Evolutionary conservation across 129 eudicot species (phyloP).

Genomic region (Gnaphalium uliginosum): DNA sequence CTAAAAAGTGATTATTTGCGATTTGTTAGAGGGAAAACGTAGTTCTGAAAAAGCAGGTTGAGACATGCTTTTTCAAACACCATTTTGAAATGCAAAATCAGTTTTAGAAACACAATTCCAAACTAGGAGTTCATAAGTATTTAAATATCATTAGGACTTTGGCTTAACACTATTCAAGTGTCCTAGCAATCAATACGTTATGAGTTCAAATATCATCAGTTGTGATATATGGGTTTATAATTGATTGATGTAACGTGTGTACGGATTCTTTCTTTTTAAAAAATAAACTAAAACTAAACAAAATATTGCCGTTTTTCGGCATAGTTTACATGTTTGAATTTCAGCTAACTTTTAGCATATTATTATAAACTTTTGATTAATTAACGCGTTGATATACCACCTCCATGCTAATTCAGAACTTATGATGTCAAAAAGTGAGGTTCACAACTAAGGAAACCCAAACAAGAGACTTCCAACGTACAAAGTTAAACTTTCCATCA

Average conservation of each 20-base stretch:
- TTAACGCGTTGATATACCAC: background rate
- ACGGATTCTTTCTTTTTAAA: no score
- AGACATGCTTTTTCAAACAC: no score
- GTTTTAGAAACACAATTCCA: no score
- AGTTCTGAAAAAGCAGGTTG: no score
- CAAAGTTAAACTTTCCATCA: constrained; percentile 35
- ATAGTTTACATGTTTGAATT: background rate
- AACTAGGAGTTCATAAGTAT: background rate
- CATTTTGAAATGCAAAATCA: no score
- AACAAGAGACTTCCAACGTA: constrained; percentile 14
- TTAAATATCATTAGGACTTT: background rate
- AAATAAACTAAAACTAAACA: no score
- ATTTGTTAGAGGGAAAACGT: no score
- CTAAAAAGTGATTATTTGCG: no score
- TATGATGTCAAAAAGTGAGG: constrained; percentile 15
- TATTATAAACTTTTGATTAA: background rate
- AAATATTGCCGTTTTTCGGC: background rate
- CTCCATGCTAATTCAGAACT: background rate
- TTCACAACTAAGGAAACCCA: constrained; percentile 23
- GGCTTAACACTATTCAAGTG: no score
- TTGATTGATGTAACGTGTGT: no score
- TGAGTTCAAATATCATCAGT: background rate
- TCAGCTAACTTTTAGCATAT: background rate
- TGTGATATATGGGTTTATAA: no score
- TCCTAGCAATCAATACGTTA: background rate